These are phyloP conservation scores for Pichia sp. DNA, from an alignment of 1,139 yeast species.

Conservation along the genomic window DNA sequence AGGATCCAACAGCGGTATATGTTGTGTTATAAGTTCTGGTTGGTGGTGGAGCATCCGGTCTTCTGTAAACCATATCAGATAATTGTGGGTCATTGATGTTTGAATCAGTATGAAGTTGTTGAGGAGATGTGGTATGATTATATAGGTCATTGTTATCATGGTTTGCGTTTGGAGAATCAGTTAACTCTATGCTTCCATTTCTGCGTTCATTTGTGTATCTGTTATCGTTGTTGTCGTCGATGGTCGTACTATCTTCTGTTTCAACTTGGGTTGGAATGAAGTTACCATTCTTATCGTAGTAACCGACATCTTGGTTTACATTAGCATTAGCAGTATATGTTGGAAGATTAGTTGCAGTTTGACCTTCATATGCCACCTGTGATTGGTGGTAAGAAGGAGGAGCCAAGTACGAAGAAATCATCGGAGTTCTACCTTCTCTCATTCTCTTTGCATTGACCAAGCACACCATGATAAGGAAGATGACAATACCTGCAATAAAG, in stretches of 20 bases:
- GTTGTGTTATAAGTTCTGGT: constrained; percentile 7
- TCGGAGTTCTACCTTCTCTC: constrained; percentile 62
- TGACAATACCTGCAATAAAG: constrained; percentile 45
- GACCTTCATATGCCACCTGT: constrained; percentile 55
- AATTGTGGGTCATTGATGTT: constrained; percentile 5
- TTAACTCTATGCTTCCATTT: no score
- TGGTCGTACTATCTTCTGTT: not conserved
- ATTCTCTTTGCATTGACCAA: constrained; percentile 60
- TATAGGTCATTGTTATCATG: no score
- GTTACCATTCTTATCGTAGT: constrained; percentile 68
- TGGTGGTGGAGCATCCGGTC: constrained; percentile 19
- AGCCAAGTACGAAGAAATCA: constrained; percentile 84
- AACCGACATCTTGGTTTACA: constrained; percentile 71
- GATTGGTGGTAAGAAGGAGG: constrained; percentile 86
- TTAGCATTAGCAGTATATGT: constrained; percentile 63
- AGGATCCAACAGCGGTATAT: not conserved
- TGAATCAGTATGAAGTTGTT: not conserved
- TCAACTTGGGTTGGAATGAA: constrained; percentile 38
- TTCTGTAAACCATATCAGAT: constrained; percentile 11
- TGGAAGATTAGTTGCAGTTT: constrained; percentile 55
- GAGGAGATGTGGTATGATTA: no score
- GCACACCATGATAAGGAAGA: constrained; percentile 52
- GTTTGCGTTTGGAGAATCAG: no score
- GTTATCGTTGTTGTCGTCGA: constrained; percentile 8
- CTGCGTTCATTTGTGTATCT: not conserved